Evolutionary conservation across 2,329 filamentous ascomycete genomes (phyloP).

Genomic region (Catunica adiposa): DNA sequence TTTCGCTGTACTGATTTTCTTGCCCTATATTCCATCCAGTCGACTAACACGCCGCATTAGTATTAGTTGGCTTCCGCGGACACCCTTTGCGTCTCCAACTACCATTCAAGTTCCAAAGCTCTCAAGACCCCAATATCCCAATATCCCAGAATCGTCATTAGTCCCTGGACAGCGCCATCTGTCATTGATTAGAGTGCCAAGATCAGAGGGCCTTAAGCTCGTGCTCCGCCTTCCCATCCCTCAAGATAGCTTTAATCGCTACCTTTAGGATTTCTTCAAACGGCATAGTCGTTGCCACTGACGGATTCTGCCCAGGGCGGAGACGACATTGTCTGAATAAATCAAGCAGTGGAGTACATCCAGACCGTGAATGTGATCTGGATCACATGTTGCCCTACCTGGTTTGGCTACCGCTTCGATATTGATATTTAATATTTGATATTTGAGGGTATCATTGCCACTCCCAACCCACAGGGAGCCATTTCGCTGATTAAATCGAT

Average conservation of each 20-base stretch:
- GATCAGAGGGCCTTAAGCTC: background rate
- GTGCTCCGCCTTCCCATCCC: background rate
- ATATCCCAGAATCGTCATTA: background rate
- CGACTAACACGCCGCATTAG: background rate
- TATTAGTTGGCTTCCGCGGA: background rate
- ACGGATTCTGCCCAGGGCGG: too few species aligned
- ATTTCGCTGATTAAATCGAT: too few species aligned
- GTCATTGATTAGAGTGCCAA: background rate
- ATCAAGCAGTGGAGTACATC: too few species aligned
- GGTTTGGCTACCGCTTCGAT: background rate
- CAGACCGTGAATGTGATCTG: background rate
- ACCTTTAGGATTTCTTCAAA: background rate
- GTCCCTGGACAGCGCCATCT: background rate
- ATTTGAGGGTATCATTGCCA: background rate
- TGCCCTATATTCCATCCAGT: background rate
- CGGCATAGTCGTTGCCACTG: background rate
- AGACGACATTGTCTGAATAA: too few species aligned
- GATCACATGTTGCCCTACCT: background rate
- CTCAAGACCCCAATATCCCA: too few species aligned
- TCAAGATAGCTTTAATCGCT: background rate
- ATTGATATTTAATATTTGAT: background rate
- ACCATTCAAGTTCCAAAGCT: too few species aligned
- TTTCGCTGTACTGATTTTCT: background rate
- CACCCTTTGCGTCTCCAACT: background rate
- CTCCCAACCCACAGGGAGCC: background rate